Conservation (phyloP, 495 filamentous ascomycete species). For the Neurospora tetrasperma region DNA sequence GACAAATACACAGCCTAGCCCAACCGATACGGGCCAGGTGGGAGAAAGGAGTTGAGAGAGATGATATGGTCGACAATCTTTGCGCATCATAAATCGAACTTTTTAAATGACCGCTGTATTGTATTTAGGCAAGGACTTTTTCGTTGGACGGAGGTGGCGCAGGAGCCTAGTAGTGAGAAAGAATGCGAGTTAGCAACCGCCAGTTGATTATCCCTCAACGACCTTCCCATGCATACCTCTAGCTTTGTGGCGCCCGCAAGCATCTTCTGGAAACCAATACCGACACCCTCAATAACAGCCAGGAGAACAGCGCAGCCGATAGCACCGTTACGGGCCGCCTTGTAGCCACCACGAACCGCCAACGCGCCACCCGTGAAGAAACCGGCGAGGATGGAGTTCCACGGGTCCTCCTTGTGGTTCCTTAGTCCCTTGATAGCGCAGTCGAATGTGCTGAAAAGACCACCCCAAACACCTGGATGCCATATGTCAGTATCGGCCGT, state of each 20-base stretch:
- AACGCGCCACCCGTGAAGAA: conserved; percentile 94
- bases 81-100: conserved; percentile 2
- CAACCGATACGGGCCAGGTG: conserved; percentile 7
- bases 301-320: conserved; percentile 92
- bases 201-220: background rate
- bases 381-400: conserved; percentile 90
- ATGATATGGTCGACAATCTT: conserved; percentile 8
- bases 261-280: conserved; percentile 94
- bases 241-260: conserved; percentile 85
- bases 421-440: conserved; percentile 94
- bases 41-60: conserved; percentile 32
- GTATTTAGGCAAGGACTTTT: conserved; percentile 26
- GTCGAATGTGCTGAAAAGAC: conserved; percentile 87
- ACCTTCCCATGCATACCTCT: conserved; percentile 42
- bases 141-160: conserved; percentile 28
- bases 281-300: conserved; percentile 93
- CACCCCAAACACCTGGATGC: conserved; percentile 62
- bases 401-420: conserved; percentile 88
- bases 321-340: conserved; percentile 83
- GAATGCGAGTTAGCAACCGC: background rate
- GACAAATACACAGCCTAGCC: conserved; percentile 22
- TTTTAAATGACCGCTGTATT: background rate
- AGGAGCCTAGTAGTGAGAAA: conserved; percentile 19
- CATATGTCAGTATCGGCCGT: background rate
- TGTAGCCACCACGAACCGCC: conserved; percentile 79